Conservation (phyloP, 805 yeast genomes). For the Suhomyces sp. region DNA sequence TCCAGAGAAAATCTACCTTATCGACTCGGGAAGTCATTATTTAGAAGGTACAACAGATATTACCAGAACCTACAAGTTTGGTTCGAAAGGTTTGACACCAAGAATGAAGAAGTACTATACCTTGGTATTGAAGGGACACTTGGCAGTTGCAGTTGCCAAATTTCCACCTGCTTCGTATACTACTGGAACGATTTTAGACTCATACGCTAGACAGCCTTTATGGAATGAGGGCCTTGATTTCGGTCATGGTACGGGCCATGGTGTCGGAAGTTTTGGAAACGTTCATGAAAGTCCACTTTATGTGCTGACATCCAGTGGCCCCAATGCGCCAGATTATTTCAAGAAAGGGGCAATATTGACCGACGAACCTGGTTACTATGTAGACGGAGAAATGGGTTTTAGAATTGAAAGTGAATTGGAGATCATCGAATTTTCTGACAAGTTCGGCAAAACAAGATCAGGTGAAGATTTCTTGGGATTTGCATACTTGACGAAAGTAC, state of each 20-base stretch:
- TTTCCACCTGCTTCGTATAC: conserved; percentile 65
- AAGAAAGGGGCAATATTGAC: conserved; percentile 69
- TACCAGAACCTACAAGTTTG: conserved; percentile 80
- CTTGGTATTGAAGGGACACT: conserved; percentile 85
- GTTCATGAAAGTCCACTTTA: conserved; percentile 96
- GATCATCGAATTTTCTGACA: conserved; percentile 42
- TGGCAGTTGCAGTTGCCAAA: conserved; percentile 75
- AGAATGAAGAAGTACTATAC: conserved; percentile 71
- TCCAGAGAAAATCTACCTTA: conserved; percentile 63
- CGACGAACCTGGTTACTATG: conserved; percentile 93
- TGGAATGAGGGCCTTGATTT: conserved; percentile 84
- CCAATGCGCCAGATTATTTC: conserved; percentile 43
- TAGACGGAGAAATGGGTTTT: conserved; percentile 86
- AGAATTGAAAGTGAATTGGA: conserved; percentile 84
- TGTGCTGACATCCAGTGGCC: conserved; percentile 56
- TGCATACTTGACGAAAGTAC: conserved; percentile 41
- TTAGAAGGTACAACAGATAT: conserved; percentile 95
- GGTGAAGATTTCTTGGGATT: conserved; percentile 35
- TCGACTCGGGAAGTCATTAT: conserved; percentile 92
- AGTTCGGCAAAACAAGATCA: conserved; percentile 36
- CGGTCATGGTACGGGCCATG: conserved; percentile 96
- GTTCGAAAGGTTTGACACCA: conserved; percentile 22
- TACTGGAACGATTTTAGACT: conserved; percentile 74
- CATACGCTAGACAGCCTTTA: conserved; percentile 76
- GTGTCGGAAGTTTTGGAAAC: conserved; percentile 86